These are phyloP conservation scores for Boletus rubescentipes DNA, from an alignment of 768 basidiomycete genomes.

Conservation along the genomic window DNA sequence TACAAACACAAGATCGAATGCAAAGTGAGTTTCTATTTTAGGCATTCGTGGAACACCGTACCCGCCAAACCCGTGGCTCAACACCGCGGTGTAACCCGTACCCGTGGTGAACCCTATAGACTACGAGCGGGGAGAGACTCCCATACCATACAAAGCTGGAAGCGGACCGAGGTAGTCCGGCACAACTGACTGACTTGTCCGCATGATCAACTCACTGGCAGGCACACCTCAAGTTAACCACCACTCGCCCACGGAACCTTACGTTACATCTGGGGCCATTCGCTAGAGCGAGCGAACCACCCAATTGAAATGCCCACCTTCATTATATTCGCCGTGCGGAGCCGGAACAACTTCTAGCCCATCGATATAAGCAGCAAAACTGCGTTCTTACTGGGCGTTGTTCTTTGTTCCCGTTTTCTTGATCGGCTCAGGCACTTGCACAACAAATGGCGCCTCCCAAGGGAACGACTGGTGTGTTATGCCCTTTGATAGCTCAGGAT, in stretches of 20 bases:
- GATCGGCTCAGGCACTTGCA: background rate
- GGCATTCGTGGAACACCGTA: no score
- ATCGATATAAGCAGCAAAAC: constrained; percentile 14
- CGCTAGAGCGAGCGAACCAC: no score
- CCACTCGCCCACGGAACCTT: background rate
- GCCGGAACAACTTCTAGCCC: background rate
- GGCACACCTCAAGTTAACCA: background rate
- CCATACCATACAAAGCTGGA: background rate
- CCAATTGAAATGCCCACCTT: no score
- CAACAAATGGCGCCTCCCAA: constrained; percentile 36
- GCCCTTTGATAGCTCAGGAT: background rate
- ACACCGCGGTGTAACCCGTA: no score
- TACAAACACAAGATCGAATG: no score
- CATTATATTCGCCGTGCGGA: constrained; percentile 8
- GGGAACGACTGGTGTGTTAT: constrained; percentile 42
- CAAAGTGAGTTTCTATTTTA: no score
- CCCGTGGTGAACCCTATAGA: no score
- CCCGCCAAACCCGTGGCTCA: no score
- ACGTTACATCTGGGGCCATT: background rate
- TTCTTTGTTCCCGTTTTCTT: constrained; percentile 5
- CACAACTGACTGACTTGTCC: background rate
- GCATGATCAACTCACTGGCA: constrained; percentile 9
- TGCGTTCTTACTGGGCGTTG: background rate
- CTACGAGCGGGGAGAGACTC: background rate
- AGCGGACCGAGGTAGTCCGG: background rate